These are phyloP conservation scores for Paecilomyces dactylethromorphus DNA, from an alignment of 2,329 filamentous ascomycete species.

Conservation along the genomic window DNA sequence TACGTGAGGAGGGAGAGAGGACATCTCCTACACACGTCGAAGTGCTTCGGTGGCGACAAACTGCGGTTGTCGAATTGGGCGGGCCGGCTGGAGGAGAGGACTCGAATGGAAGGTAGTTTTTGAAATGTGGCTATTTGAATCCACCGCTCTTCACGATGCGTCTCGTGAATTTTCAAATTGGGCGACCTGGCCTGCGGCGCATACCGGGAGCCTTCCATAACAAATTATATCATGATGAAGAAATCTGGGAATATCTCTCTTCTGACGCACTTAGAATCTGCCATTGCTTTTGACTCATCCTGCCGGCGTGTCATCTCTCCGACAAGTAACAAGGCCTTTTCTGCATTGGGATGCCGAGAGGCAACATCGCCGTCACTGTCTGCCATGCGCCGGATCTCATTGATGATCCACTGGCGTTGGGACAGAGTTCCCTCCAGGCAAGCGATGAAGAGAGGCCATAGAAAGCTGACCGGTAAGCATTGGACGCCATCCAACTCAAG, in stretches of 20 bases:
- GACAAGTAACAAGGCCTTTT: constrained; percentile 22
- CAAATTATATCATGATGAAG: constrained; percentile 24
- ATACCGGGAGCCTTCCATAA: neutral
- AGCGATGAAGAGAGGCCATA: constrained; percentile 30
- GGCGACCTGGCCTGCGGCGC: neutral
- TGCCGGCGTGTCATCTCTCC: constrained; percentile 29
- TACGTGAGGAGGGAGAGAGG: constrained; percentile 55
- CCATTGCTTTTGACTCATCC: constrained; percentile 26
- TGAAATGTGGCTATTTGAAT: neutral
- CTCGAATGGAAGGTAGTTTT: neutral
- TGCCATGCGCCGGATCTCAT: constrained; percentile 27
- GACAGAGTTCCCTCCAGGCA: constrained; percentile 24
- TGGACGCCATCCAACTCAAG: constrained; percentile 15
- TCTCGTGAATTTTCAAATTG: no score
- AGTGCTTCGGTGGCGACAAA: constrained; percentile 11
- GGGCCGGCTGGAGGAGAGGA: neutral
- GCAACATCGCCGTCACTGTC: constrained; percentile 2
- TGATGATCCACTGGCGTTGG: constrained; percentile 26
- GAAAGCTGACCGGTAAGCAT: constrained; percentile 23
- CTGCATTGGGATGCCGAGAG: constrained; percentile 23
- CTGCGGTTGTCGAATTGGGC: neutral
- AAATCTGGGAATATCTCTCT: constrained; percentile 26
- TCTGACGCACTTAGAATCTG: constrained; percentile 27
- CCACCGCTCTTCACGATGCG: neutral
- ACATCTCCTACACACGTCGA: constrained; percentile 50